Evolutionary conservation across 202 grass and related monocot species (phyloP), one percentile per base, ranked within the genome.

Genomic region (Saccharum hybrid): DNA sequence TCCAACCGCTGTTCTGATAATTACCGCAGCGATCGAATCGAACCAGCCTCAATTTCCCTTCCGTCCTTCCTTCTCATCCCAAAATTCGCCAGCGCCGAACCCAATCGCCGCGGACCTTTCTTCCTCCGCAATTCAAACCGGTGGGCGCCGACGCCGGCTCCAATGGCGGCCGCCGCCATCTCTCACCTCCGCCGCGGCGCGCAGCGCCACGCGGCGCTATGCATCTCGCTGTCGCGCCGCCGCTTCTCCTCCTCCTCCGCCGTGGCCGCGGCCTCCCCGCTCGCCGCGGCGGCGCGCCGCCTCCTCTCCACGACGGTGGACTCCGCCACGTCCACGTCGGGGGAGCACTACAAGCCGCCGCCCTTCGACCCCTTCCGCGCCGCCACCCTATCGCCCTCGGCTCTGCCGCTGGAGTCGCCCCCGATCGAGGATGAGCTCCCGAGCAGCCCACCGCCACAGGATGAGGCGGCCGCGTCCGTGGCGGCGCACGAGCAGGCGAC

Each of bases 151-250:
- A 66, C 72, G 54, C 75, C 70, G 70, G 74, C 69, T 84, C 56
- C 68, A 68, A 78, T 80, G 69, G 52, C 77, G 45, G 64, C 80
- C 48, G 82, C 87, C 74, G 88, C 88, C 78, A 77, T 90, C 74
- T 81, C 84, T 21, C 91, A 87, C 82, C 89, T 93, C 46, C 92
- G 94, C 18, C 92, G 84, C 2, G 86, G 81, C 36, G 78, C 60
- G 63, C 87, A 78, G 71, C 86, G 83, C 51, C 87, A 87, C 78
- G 87, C 81, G 54, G 77, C 92, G n/a, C 49, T 71, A 33, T 81
- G 66, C 81, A 79, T 91, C 34, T 82, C 82, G 78, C 81, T 90
- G 63, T 78, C 75, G 48, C 41, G 52, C 68, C 82, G 83, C 69
- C 85, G 79, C 22, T 82, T 85, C 73, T 81, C 84, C 6, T 80